Conservation (phyloP, 1,284 basidiomycete species). For the Neonothopanus nambi region DNA sequence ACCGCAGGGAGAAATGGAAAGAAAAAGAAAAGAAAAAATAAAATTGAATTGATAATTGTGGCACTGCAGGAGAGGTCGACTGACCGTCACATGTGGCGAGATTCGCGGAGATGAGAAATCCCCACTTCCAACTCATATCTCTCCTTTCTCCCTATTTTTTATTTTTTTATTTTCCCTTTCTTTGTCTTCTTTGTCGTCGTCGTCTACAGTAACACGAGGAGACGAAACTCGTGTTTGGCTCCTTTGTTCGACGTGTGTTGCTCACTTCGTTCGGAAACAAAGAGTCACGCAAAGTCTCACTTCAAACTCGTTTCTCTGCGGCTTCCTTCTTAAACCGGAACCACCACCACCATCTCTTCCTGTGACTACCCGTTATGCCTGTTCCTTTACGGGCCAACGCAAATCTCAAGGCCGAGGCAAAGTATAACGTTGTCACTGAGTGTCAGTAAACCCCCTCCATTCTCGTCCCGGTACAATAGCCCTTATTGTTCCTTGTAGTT, state of each 20-base stretch:
- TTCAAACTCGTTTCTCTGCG: background rate
- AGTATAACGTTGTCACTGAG: slow-evolving; percentile 78
- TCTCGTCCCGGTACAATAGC: slow-evolving; percentile 7
- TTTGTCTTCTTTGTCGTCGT: background rate
- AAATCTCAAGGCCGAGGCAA: slow-evolving; percentile 57
- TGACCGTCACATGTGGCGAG: slow-evolving; percentile 1
- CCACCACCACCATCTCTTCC: slow-evolving; percentile 7
- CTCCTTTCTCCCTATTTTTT: background rate
- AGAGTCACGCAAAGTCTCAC: slow-evolving; percentile 3
- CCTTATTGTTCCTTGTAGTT: slow-evolving; percentile 44
- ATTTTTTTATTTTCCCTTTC: background rate
- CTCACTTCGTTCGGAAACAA: background rate
- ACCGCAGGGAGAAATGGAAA: too few species aligned
- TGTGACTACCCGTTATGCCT: slow-evolving; percentile 29
- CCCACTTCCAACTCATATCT: background rate
- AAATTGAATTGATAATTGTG: background rate
- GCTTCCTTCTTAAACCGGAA: slow-evolving; percentile 6
- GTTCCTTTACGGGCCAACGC: slow-evolving; percentile 37
- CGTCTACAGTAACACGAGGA: too few species aligned
- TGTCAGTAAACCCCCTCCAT: slow-evolving; percentile 50
- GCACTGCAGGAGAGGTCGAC: background rate
- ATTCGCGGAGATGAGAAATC: slow-evolving; percentile 12
- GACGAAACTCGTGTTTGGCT: too few species aligned
- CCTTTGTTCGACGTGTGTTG: background rate
- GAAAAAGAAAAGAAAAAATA: too few species aligned